Evolutionary conservation across 2,329 filamentous ascomycete species (phyloP).

Genomic region (Xylariomycetidae sp.): DNA sequence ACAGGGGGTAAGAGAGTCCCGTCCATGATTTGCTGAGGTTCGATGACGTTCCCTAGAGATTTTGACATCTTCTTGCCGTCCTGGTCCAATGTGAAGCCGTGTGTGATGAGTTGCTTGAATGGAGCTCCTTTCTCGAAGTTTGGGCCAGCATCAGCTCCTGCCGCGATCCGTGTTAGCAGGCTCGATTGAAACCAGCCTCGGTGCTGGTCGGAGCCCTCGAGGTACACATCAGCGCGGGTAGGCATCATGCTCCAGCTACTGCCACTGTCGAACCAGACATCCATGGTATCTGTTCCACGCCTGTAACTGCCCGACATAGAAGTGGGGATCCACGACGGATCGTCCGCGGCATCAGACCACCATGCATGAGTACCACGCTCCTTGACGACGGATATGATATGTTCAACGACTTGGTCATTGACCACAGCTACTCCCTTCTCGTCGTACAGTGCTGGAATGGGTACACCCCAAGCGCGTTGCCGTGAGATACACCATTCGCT

Average conservation of each 20-base stretch:
- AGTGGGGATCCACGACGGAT: constrained; percentile 70
- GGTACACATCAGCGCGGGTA: constrained; percentile 72
- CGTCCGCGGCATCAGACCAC: constrained; percentile 80
- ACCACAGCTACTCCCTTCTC: constrained; percentile 70
- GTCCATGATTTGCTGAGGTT: constrained; percentile 77
- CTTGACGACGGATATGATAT: constrained; percentile 76
- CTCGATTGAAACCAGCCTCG: constrained; percentile 98
- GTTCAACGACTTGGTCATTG: constrained; percentile 71
- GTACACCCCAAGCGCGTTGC: constrained; percentile 93
- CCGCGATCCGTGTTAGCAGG: constrained; percentile 77
- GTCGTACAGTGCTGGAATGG: constrained; percentile 86
- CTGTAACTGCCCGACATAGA: constrained; percentile 57
- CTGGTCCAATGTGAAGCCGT: constrained; percentile 88
- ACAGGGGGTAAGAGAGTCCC: constrained; percentile 70
- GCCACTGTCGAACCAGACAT: constrained; percentile 98
- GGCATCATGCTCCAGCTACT: constrained; percentile 74
- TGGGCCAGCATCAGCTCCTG: constrained; percentile 39
- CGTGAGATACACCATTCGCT: constrained; percentile 98
- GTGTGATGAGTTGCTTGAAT: constrained; percentile 86
- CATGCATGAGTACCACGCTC: constrained; percentile 83
- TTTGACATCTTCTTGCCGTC: constrained; percentile 99
- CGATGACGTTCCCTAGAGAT: constrained; percentile 83
- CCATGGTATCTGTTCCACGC: constrained; percentile 92
- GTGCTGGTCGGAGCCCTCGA: constrained; percentile 94
- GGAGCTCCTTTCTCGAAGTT: constrained; percentile 49